Evolutionary conservation across 148 eudicot genomes (phyloP), one percentile per base, ranked within the genome.

Genomic region (Dysphania ambrosioides): DNA sequence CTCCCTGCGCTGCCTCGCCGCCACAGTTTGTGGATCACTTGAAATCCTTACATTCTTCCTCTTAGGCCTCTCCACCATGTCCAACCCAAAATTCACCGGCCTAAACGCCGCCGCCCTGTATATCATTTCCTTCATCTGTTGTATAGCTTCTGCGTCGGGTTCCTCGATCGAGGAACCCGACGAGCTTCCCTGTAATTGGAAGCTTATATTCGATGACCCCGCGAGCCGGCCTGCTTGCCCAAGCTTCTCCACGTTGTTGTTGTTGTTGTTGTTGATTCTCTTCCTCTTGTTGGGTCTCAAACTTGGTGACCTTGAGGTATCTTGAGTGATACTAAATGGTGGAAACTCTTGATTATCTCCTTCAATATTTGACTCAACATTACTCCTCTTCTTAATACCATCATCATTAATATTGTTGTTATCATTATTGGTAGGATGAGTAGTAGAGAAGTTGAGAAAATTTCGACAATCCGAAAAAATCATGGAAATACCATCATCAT

Each of bases 51-150:
- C 90, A 62, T 90, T 93, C 81, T 85, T 89, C 82, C 98, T 86
- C 80, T 79, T 87, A 0, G 97, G 97, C 82, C 79, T 87, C 63
- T 87, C 92, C 23, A 68, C 84, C 34, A 65, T 53, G 30, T 87
- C 96, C 29, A 36, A 71, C 8, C 88, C 96, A 5, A 90, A 79
- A 58, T 83, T 84, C 81, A 93, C 93, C 8, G 98, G 98, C 82
- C 96, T 69, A 41, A 93, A 90, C 1, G 85, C 93, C 0, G 98
- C 96, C 2, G 93, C 98, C 38, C 96, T 57, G 82, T 93, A 93
- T 15, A 93, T 87, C 91, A 90, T 87, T 80, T 93, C 98, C 75
- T 90, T 93, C 98, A 90, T 89, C 15, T 93, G 96, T 35, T 88
- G 92, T 4, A 93, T 90, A n/a, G 98, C 93, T 73, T 93, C 98